These are phyloP conservation scores for Protomyces pachydermus DNA, from an alignment of 1,139 yeast species.

Conservation along the genomic window DNA sequence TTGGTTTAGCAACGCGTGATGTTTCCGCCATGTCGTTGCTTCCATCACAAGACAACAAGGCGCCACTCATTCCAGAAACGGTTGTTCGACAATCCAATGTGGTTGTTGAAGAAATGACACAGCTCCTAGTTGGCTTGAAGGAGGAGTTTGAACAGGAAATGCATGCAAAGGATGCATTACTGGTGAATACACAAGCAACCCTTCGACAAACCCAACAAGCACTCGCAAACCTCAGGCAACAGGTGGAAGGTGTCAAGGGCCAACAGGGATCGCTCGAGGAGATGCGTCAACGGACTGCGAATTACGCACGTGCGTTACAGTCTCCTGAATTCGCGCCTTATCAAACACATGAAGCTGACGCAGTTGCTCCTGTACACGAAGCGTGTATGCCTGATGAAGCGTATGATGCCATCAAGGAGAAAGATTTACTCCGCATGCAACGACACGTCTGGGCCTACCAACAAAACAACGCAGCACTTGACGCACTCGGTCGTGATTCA, in stretches of 20 bases:
- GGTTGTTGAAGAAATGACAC: conserved; percentile 42
- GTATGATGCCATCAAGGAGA: conserved; percentile 40
- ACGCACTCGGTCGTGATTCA: conserved; percentile 48
- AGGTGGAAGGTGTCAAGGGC: conserved; percentile 45
- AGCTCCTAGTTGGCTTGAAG: conserved; percentile 38
- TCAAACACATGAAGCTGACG: neutral
- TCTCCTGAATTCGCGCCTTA: conserved; percentile 6
- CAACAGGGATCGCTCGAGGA: conserved; percentile 51
- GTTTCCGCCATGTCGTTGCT: neutral
- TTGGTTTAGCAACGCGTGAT: neutral
- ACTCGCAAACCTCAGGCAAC: conserved; percentile 47
- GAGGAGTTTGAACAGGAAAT: conserved; percentile 50
- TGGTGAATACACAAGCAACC: conserved; percentile 47
- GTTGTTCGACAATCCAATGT: conserved; percentile 9
- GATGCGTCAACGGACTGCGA: conserved; percentile 57
- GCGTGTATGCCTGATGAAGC: conserved; percentile 49
- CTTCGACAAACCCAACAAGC: conserved; percentile 48
- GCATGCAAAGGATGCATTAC: conserved; percentile 44
- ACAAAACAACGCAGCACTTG: conserved; percentile 54
- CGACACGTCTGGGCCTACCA: conserved; percentile 80
- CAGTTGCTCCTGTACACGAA: conserved; percentile 23
- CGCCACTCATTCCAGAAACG: neutral
- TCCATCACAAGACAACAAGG: neutral
- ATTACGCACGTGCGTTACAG: conserved; percentile 36
- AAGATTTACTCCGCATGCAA: conserved; percentile 41